Evolutionary conservation across 2,329 filamentous ascomycete species (phyloP).

Genomic region (Apiospora sp.): DNA sequence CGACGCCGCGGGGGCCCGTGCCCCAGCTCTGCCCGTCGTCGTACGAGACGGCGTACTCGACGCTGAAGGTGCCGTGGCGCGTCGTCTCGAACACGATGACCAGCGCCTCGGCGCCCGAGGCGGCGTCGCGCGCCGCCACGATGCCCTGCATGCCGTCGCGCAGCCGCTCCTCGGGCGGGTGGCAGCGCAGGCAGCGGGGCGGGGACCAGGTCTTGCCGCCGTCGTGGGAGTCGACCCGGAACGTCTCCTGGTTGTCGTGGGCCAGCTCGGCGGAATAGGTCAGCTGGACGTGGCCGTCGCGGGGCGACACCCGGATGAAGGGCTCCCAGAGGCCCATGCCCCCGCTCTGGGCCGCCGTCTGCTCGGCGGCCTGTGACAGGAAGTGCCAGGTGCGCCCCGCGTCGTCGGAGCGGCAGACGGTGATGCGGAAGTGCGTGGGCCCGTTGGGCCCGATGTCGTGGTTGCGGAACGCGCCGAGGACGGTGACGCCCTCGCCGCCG

Average conservation of each 20-base stretch:
- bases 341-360: constrained; percentile 46
- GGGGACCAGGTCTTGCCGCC: constrained; percentile 52
- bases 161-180: constrained; percentile 43
- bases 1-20: constrained; percentile 46
- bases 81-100: constrained; percentile 58
- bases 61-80: constrained; percentile 47
- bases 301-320: constrained; percentile 51
- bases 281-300: constrained; percentile 48
- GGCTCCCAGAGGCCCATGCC: constrained; percentile 59
- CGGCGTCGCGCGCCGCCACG: constrained; percentile 37
- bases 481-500: constrained; percentile 33
- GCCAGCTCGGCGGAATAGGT: constrained; percentile 56
- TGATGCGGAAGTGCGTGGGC: constrained; percentile 55
- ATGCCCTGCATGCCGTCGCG: constrained; percentile 56
- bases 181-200: constrained; percentile 50
- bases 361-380: constrained; percentile 53
- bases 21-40: constrained; percentile 52
- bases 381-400: constrained; percentile 52
- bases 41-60: constrained; percentile 54
- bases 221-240: constrained; percentile 53
- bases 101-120: constrained; percentile 44
- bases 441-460: constrained; percentile 48
- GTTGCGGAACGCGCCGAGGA: constrained; percentile 58
- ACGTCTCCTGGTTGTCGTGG: constrained; percentile 56
- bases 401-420: constrained; percentile 55